Conservation (phyloP, 2,329 filamentous ascomycete species). For the Alternaria solani region DNA sequence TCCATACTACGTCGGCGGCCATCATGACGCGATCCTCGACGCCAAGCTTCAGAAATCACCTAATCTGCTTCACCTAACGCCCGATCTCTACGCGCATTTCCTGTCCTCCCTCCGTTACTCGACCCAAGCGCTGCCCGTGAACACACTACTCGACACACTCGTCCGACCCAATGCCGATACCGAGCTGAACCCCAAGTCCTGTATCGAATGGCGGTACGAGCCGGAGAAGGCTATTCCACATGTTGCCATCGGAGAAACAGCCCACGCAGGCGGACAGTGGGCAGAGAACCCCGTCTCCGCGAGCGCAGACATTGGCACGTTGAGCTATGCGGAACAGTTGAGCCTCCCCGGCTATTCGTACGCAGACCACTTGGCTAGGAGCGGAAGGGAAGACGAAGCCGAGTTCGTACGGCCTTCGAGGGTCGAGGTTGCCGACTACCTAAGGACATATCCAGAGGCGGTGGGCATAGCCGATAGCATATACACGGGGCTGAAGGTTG, state of each 20-base stretch:
- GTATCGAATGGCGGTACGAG: conserved; percentile 63
- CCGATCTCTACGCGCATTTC: conserved; percentile 65
- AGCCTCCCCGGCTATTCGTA: conserved; percentile 68
- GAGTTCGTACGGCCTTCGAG: conserved; percentile 65
- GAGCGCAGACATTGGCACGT: conserved; percentile 64
- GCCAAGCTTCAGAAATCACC: conserved; percentile 60
- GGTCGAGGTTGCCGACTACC: conserved; percentile 63
- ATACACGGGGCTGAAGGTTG: conserved; percentile 53
- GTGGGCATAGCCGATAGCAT: conserved; percentile 62
- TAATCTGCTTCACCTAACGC: conserved; percentile 60
- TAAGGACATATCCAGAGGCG: conserved; percentile 61
- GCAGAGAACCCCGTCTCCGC: conserved; percentile 61
- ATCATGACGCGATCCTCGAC: conserved; percentile 66
- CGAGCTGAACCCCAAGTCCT: conserved; percentile 61
- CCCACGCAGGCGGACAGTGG: conserved; percentile 66
- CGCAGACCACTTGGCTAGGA: conserved; percentile 59
- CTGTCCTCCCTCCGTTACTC: conserved; percentile 67
- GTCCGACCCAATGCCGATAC: conserved; percentile 67
- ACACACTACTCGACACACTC: conserved; percentile 67
- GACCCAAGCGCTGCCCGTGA: conserved; percentile 67
- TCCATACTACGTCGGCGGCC: conserved; percentile 64
- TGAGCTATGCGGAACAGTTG: conserved; percentile 70
- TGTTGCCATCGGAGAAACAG: conserved; percentile 61
- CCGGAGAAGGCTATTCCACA: conserved; percentile 62
- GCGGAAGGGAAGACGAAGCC: conserved; percentile 50